Conservation (phyloP, 169 alveolate genomes). For the Sarcocystis neurona region DNA sequence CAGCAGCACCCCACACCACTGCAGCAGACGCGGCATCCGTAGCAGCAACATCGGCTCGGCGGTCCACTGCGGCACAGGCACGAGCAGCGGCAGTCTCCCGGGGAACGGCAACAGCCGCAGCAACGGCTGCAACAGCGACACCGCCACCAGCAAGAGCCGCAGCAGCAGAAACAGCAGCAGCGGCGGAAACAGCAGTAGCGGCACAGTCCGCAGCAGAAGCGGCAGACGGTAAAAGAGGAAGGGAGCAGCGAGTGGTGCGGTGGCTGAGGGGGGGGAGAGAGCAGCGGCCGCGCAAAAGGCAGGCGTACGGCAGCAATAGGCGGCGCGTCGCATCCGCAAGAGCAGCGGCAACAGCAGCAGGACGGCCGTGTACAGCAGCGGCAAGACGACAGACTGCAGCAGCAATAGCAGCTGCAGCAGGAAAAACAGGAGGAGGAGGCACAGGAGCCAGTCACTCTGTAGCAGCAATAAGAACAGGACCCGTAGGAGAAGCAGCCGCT, state of each 20-base stretch:
- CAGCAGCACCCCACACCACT: neutral
- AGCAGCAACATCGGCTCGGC: neutral
- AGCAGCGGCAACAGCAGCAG: neutral
- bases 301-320: slow-evolving; percentile 2
- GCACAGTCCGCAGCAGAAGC: neutral
- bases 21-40: neutral
- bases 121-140: neutral
- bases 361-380: neutral
- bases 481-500: neutral
- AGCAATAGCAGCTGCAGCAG: slow-evolving; percentile 28
- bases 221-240: neutral
- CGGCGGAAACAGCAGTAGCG: no score
- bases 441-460: no score
- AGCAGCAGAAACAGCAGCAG: no score
- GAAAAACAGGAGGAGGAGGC: neutral
- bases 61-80: neutral
- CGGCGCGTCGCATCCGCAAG: neutral
- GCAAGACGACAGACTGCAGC: slow-evolving; percentile 12
- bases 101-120: neutral
- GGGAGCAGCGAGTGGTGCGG: neutral
- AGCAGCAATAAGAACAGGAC: neutral
- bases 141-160: no score
- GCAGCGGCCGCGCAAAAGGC: neutral
- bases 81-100: neutral
- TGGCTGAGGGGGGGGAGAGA: no score